Percentiles rank a stretch among this genome's conserved stretches.
Evolutionary conservation across 345 rosid genomes (phyloP).

Genomic region (Cochlearia excelsa): DNA sequence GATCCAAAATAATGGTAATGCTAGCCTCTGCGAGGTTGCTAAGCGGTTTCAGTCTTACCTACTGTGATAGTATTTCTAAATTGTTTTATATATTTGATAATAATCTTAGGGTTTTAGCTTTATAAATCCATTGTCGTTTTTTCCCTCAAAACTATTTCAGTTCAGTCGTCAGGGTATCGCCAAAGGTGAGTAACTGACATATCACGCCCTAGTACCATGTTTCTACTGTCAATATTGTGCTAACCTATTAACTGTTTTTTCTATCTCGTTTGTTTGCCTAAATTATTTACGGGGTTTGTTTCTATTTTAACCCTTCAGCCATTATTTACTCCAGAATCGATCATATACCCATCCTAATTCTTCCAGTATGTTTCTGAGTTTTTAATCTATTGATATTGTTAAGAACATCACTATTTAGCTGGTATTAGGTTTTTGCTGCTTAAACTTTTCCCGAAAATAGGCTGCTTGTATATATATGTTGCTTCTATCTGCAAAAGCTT

Average conservation of each 20-base stretch:
- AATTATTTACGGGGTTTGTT: not conserved
- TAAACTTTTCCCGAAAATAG: constrained; percentile 12
- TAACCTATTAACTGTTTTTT: constrained; percentile 12
- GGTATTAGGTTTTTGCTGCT: constrained; percentile 16
- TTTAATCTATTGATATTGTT: constrained; percentile 2
- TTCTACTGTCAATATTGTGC: constrained; percentile 2
- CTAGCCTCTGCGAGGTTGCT: constrained; percentile 18
- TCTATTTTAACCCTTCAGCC: constrained; percentile 15
- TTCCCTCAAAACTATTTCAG: not conserved
- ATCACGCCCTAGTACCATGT: constrained; percentile 15
- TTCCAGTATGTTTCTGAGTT: not conserved
- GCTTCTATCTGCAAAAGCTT: constrained; percentile 41
- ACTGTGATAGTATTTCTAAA: constrained; percentile 20
- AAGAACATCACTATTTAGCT: not conserved
- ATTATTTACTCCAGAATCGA: not conserved
- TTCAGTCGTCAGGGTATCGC: constrained; percentile 26
- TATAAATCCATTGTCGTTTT: not conserved
- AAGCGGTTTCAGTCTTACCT: constrained; percentile 16
- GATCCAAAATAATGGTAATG: constrained; percentile 16
- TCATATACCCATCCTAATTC: constrained; percentile 12
- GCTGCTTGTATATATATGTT: constrained; percentile 28
- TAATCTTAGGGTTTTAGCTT: not conserved
- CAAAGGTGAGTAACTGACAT: constrained; percentile 23
- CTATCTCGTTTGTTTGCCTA: constrained; percentile 1
- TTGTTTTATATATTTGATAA: not conserved